Conservation (phyloP, 1,284 basidiomycete genomes). For the Butyriboletus appendiculatus region DNA sequence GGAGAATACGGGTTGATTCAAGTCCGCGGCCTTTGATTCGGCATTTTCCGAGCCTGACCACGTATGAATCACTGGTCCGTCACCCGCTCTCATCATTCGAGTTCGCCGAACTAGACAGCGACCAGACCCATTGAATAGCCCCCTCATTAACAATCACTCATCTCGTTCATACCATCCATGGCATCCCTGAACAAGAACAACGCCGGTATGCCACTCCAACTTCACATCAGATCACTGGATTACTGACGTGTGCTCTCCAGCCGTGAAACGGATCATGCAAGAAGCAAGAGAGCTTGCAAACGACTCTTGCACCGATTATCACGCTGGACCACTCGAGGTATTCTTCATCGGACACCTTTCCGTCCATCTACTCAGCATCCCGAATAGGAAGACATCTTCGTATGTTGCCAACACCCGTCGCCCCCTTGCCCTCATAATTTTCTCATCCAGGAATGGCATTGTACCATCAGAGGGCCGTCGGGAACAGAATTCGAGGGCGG, state of each 20-base stretch:
- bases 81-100: not conserved
- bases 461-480: slow-evolving; percentile 86
- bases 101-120: slow-evolving; percentile 3
- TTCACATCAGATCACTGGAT: not conserved
- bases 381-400: slow-evolving; percentile 77
- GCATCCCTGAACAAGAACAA: slow-evolving; percentile 80
- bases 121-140: not conserved
- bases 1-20: not conserved
- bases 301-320: slow-evolving; percentile 82
- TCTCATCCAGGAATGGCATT: slow-evolving; percentile 87
- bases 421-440: slow-evolving; percentile 31
- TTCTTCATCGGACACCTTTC: not conserved
- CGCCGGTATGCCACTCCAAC: slow-evolving; percentile 52
- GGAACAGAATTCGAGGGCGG: slow-evolving; percentile 92
- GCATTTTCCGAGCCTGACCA: slow-evolving; percentile 17
- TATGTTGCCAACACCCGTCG: slow-evolving; percentile 37
- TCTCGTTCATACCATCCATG: slow-evolving; percentile 25
- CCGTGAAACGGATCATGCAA: slow-evolving; percentile 95
- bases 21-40: slow-evolving; percentile 10
- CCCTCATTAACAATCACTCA: not conserved
- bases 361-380: slow-evolving; percentile 13
- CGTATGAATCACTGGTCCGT: slow-evolving; percentile 2
- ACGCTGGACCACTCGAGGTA: slow-evolving; percentile 88
- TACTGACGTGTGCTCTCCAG: slow-evolving; percentile 32
- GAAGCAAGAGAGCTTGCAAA: slow-evolving; percentile 88